Evolutionary conservation across 371 early-diverging fungal species (phyloP).

Genomic region (Mucor ambiguus): DNA sequence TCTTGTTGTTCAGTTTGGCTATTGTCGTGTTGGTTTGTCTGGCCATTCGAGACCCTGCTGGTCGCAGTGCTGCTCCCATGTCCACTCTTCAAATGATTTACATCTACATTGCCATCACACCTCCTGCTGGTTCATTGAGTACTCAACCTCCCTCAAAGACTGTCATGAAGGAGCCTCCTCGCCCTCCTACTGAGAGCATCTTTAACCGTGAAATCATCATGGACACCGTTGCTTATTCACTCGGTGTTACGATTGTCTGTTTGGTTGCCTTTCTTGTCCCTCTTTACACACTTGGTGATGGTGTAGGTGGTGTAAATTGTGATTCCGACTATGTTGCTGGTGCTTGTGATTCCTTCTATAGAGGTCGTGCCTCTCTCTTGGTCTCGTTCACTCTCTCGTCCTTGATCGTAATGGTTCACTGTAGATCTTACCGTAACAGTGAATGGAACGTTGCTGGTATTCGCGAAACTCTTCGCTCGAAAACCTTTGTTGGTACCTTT

Average conservation of each 20-base stretch:
- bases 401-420: conserved; percentile 68
- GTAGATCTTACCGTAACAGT: conserved; percentile 62
- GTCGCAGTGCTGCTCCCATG: conserved; percentile 67
- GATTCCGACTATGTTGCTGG: conserved; percentile 56
- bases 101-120: conserved; percentile 48
- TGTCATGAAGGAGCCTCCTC: conserved; percentile 84
- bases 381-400: conserved; percentile 58
- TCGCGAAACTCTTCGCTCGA: conserved; percentile 47
- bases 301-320: conserved; percentile 64
- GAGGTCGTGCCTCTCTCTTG: conserved; percentile 68
- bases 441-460: conserved; percentile 55
- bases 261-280: conserved; percentile 61
- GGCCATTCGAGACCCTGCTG: conserved; percentile 73
- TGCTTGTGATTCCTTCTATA: conserved; percentile 65
- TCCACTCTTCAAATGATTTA: conserved; percentile 42
- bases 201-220: conserved; percentile 47
- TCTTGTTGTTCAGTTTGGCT: conserved; percentile 50
- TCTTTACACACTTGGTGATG: conserved; percentile 56
- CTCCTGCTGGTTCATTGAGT: conserved; percentile 80
- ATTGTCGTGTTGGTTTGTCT: conserved; percentile 69
- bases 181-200: conserved; percentile 71
- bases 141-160: conserved; percentile 78
- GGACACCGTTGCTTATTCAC: conserved; percentile 32
- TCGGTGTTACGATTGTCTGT: conserved; percentile 61
- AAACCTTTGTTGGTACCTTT: conserved; percentile 52